A percentile compares a stretch with the other conserved stretches of the same genome.
Conservation (phyloP, 768 basidiomycete species). For the Kwoniella bestiolae region DNA sequence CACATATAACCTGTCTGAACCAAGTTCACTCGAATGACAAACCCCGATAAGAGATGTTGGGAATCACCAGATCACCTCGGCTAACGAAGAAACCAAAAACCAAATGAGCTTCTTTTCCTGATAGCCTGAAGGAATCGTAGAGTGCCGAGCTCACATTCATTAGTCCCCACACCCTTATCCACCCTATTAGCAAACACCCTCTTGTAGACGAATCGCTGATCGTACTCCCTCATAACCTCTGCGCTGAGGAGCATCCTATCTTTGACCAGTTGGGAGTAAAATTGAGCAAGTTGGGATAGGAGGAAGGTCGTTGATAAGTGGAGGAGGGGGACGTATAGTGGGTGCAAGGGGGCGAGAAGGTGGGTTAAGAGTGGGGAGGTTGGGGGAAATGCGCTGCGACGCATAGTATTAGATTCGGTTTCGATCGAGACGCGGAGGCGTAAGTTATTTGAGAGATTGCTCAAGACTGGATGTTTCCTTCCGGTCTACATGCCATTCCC, state of each 20-base stretch:
- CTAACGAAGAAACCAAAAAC: no score
- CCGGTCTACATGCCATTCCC: neutral
- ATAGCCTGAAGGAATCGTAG: no score
- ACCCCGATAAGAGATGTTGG: no score
- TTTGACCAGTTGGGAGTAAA: constrained; percentile 50
- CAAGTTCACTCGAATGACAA: no score
- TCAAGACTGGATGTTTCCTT: neutral
- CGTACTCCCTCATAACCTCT: constrained; percentile 57
- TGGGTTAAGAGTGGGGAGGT: constrained; percentile 44
- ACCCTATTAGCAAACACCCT: constrained; percentile 48
- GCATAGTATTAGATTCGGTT: no score
- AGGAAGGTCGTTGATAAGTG: constrained; percentile 45
- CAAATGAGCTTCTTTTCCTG: no score
- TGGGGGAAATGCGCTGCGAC: constrained; percentile 46
- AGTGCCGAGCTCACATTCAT: constrained; percentile 42
- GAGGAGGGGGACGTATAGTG: constrained; percentile 41
- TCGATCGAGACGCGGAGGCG: no score
- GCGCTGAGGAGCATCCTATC: constrained; percentile 51
- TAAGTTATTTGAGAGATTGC: no score
- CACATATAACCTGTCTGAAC: no score
- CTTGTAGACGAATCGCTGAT: constrained; percentile 55
- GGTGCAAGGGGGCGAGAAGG: constrained; percentile 46
- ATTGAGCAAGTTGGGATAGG: constrained; percentile 42
- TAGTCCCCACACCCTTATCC: constrained; percentile 50
- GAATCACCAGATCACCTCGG: no score